phyloP scores from a whole-genome alignment of 2,329 filamentous ascomycete genomes.

The Metarhizium anisopliae region DNA sequence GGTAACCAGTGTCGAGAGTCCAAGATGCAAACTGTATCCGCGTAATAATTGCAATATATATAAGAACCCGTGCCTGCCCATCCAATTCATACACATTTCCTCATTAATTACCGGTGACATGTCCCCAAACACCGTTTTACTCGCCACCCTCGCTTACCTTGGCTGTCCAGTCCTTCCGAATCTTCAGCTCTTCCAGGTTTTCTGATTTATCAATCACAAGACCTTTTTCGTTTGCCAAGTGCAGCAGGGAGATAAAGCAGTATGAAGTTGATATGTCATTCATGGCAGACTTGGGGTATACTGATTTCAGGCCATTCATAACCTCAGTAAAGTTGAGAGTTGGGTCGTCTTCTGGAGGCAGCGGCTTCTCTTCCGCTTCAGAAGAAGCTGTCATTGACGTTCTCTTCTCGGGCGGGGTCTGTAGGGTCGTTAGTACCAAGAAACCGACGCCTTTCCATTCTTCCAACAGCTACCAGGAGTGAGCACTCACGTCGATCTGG shows the following conservation, averaged over 20 bases:
- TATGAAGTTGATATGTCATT: constrained; percentile 87
- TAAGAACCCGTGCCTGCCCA: neutral
- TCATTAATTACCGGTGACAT: neutral
- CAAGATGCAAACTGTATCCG: neutral
- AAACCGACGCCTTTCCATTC: neutral
- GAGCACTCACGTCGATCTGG: constrained; percentile 36
- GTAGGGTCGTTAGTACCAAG: neutral
- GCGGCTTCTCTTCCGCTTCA: constrained; percentile 21
- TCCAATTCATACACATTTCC: neutral
- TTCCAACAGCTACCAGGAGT: neutral
- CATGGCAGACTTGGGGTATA: constrained; percentile 81
- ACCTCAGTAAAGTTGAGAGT: constrained; percentile 79
- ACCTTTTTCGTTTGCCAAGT: constrained; percentile 89
- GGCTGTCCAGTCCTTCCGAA: constrained; percentile 53
- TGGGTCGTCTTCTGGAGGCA: constrained; percentile 32
- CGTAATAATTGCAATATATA: neutral
- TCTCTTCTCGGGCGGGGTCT: neutral
- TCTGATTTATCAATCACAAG: constrained; percentile 61
- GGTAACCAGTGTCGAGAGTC: neutral
- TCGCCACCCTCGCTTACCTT: constrained; percentile 39
- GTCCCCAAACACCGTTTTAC: constrained; percentile 8
- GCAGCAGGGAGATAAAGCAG: constrained; percentile 89
- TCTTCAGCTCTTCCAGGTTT: constrained; percentile 50
- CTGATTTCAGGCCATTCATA: constrained; percentile 78
- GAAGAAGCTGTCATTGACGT: constrained; percentile 14